Evolutionary conservation across 371 early-diverging fungal species (phyloP), one percentile per base, ranked within the genome.

Genomic region (Smittium culicis): DNA sequence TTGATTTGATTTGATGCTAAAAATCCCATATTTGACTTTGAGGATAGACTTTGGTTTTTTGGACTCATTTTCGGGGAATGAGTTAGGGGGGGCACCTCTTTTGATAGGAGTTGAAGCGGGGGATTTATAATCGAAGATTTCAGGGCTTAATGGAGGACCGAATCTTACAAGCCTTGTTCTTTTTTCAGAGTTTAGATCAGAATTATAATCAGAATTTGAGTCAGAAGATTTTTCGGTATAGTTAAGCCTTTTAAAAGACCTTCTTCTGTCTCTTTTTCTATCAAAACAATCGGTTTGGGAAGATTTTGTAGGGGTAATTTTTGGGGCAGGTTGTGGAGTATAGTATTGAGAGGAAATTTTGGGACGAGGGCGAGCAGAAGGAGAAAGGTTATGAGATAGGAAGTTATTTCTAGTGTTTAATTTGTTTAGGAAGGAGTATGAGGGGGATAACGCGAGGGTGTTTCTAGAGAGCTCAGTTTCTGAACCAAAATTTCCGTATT

Each of bases 81-180:
- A 11, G 20, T 29, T 59, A 14, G n/a, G 5, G 3, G 72, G 76
- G 33, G 76, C 73, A 16, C 82, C 82, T 16, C 82, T 76, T 8
- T 76, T 74, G 55, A 82, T 66, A 0, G 82, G 82, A 2, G 82
- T 81, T 11, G 77, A 70, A 0, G 83, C 77, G 29, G 82, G 82
- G 25, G 78, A 73, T 1, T 66, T 27, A 31, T 72, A 62, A 61
- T 79, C 79, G 66, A 82, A 82, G 65, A 82, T 61, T 68, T 82
- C 82, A 2, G 82, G 82, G 27, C 80, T 79, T 34, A 82, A 67
- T 2, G 76, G 72, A 2, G 82, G 82, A 17, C 82, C 82, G 65
- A 82, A 82, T 55, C 81, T 72, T 16, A 82, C 82, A 27, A 27
- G 27, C 27, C 64, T 59, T 59, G 5, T 59, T 32, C 32, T 59